These are phyloP conservation scores for Alternaria ventricosa DNA, from an alignment of 2,329 filamentous ascomycete species.

Conservation along the genomic window DNA sequence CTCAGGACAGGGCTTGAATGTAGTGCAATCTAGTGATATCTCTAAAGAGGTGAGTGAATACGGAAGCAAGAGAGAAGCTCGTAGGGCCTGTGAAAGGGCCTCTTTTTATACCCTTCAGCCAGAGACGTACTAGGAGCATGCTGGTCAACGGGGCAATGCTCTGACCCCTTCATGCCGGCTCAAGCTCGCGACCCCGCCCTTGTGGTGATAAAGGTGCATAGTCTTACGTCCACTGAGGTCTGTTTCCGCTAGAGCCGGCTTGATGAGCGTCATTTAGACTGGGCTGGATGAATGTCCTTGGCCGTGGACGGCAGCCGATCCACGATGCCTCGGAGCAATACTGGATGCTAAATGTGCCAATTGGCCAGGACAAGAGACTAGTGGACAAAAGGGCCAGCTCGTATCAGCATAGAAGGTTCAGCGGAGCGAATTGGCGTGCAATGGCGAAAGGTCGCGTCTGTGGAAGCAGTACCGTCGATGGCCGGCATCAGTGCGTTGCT, in stretches of 20 bases:
- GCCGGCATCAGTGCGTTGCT: constrained; percentile 34
- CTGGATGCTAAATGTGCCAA: constrained; percentile 32
- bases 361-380: constrained; percentile 40
- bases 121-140: constrained; percentile 26
- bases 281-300: constrained; percentile 43
- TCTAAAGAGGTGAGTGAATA: constrained; percentile 28
- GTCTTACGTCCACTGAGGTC: constrained; percentile 46
- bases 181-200: constrained; percentile 46
- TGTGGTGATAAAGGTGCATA: constrained; percentile 50
- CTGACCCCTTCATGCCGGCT: constrained; percentile 45
- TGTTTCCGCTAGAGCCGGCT: constrained; percentile 45
- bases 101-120: constrained; percentile 48
- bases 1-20: constrained; percentile 15
- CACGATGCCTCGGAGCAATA: constrained; percentile 42
- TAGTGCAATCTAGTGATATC: constrained; percentile 21
- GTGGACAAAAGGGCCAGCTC: constrained; percentile 32
- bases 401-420: constrained; percentile 39
- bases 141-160: constrained; percentile 38
- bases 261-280: constrained; percentile 42
- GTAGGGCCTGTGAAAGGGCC: constrained; percentile 22
- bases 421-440: constrained; percentile 40
- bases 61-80: constrained; percentile 35
- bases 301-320: constrained; percentile 41
- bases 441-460: constrained; percentile 37
- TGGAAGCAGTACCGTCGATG: constrained; percentile 33